These are phyloP conservation scores for Bruguiera hainesii DNA, from an alignment of 441 rosid genomes.

Conservation along the genomic window DNA sequence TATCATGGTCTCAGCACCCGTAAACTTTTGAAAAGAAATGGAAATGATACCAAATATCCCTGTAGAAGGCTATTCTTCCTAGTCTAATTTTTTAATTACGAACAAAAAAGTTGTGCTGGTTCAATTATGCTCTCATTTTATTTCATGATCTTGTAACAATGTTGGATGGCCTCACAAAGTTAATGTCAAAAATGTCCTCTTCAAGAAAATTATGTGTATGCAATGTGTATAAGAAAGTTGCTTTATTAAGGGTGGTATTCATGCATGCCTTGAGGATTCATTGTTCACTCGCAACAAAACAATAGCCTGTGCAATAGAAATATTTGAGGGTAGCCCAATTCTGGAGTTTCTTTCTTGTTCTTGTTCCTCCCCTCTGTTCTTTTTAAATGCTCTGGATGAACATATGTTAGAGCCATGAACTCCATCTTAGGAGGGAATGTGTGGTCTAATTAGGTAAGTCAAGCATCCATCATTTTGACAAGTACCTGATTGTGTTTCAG, in stretches of 20 bases:
- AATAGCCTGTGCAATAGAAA: too few species aligned
- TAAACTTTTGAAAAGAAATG: too few species aligned
- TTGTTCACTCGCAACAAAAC: too few species aligned
- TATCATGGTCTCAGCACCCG: too few species aligned
- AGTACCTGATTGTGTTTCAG: slow-evolving; percentile 35
- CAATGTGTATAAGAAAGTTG: background rate
- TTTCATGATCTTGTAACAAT: background rate
- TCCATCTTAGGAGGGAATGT: background rate
- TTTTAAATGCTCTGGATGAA: too few species aligned
- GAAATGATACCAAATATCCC: background rate
- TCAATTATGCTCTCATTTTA: background rate
- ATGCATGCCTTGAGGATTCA: background rate
- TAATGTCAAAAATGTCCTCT: background rate
- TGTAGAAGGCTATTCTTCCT: background rate
- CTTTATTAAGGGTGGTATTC: background rate
- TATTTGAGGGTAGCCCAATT: too few species aligned
- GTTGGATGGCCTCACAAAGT: background rate
- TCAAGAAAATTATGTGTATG: background rate
- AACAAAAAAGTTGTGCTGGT: too few species aligned
- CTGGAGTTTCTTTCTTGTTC: too few species aligned
- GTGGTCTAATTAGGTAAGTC: background rate
- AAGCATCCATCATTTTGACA: background rate
- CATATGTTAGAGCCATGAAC: background rate
- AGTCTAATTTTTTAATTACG: background rate
- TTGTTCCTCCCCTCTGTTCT: too few species aligned